phyloP scores from a whole-genome alignment of 495 filamentous ascomycete species.

The Delitschia confertaspora region DNA sequence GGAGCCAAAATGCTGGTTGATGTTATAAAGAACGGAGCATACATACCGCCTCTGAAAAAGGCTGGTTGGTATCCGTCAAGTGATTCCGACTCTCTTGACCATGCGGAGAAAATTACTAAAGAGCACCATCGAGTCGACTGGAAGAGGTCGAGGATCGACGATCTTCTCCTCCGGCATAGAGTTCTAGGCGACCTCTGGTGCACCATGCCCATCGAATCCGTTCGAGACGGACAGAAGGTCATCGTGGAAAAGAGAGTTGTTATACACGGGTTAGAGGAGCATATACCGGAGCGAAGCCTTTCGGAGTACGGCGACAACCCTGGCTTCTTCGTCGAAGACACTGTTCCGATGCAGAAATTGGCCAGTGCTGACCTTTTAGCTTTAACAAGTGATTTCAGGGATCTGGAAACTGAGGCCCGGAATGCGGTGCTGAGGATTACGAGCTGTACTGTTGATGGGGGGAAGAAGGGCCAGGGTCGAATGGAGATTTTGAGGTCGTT shows the following conservation, averaged over 20 bases:
- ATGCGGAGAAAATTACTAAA: slow-evolving; percentile 19
- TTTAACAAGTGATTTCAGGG: too few species aligned
- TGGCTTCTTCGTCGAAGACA: not conserved
- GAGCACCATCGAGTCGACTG: slow-evolving; percentile 41
- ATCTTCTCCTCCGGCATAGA: slow-evolving; percentile 43
- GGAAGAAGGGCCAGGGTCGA: too few species aligned
- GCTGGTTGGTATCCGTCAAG: slow-evolving; percentile 17
- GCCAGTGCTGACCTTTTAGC: too few species aligned
- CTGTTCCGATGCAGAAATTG: too few species aligned
- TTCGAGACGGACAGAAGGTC: slow-evolving; percentile 1
- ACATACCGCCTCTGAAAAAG: slow-evolving; percentile 40
- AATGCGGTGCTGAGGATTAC: too few species aligned
- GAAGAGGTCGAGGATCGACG: slow-evolving; percentile 40
- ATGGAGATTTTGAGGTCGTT: too few species aligned
- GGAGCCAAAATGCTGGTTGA: slow-evolving; percentile 31
- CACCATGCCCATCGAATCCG: slow-evolving; percentile 30
- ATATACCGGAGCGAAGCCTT: not conserved
- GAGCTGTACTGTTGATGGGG: too few species aligned
- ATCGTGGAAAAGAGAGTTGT: slow-evolving; percentile 10
- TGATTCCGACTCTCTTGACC: not conserved
- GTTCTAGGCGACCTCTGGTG: slow-evolving; percentile 49
- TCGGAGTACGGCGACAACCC: not conserved
- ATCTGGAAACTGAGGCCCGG: too few species aligned
- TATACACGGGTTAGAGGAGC: too few species aligned
- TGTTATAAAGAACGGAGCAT: slow-evolving; percentile 42